A percentile compares a stretch with the other conserved stretches of the same genome.
phyloP scores from a whole-genome alignment of 2,329 filamentous ascomycete genomes.

The Whalleya microplaca region DNA sequence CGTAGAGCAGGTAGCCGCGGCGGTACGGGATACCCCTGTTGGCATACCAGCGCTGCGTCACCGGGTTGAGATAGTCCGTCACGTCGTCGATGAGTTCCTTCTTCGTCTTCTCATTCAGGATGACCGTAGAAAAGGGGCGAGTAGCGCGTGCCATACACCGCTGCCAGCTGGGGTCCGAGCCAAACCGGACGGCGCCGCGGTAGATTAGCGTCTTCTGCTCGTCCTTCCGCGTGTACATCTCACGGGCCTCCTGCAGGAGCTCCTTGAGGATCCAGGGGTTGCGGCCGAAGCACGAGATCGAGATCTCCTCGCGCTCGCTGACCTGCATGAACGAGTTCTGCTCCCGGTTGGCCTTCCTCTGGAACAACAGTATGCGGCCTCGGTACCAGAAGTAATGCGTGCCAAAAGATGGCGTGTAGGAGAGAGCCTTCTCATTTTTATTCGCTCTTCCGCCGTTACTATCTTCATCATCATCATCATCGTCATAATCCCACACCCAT shows the following conservation, averaged over 20 bases:
- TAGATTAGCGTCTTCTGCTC: conserved; percentile 68
- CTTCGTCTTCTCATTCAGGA: conserved; percentile 65
- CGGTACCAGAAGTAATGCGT: conserved; percentile 72
- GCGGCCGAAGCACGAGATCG: conserved; percentile 64
- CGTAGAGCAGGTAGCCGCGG: conserved; percentile 80
- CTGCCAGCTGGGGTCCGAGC: conserved; percentile 58
- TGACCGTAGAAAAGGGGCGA: conserved; percentile 67
- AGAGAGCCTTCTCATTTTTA: conserved; percentile 52
- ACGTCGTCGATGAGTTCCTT: conserved; percentile 62
- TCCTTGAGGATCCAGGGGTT: conserved; percentile 64
- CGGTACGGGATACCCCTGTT: conserved; percentile 85
- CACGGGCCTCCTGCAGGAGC: conserved; percentile 61
- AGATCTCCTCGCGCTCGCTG: conserved; percentile 62
- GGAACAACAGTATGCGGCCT: conserved; percentile 60
- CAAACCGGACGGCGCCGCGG: conserved; percentile 53
- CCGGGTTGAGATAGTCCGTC: conserved; percentile 64
- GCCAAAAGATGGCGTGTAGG: conserved; percentile 70
- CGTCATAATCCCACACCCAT: conserved; percentile 49
- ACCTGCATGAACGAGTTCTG: conserved; percentile 43
- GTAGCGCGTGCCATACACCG: conserved; percentile 64
- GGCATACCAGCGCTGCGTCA: conserved; percentile 76
- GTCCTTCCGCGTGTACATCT: conserved; percentile 59
- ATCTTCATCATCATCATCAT: conserved; percentile 50
- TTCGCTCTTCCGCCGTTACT: conserved; percentile 37
- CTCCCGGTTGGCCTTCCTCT: conserved; percentile 53